Evolutionary conservation across 768 basidiomycete species (phyloP), one percentile per base, ranked within the genome.

Genomic region (Lactarius trivialis): DNA sequence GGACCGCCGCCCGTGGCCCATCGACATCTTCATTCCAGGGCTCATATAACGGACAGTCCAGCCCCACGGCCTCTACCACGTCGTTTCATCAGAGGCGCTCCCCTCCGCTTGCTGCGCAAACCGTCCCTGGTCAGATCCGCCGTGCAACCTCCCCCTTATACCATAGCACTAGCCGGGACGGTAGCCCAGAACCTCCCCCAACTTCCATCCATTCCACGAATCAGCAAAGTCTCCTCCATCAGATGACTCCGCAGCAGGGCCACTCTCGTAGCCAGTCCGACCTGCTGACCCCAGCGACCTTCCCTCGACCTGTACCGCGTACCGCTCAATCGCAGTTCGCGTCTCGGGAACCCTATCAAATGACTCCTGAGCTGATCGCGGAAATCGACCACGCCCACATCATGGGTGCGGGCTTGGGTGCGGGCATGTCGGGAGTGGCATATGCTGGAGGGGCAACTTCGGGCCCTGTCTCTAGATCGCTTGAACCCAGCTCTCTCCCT

Each of bases 71-170:
- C 7, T 65, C 66, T 26, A 56, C 58, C 6, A 56, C 65, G 6
- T 67, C 67, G 14, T 67, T 67, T 58, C 60, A 67, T 34, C 61
- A 62, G 56, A 60, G 61, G 45, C 64, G 60, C 14, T 51, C 67
- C 11, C 64, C 67, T 51, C 67, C 67, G 17, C 54, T 65, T 30
- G 56, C 60, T 15, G 56, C 66, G 28, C 66, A 67, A 55, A 65
- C 66, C 9, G 48, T 58, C 54, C 37, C 64, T 7, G 56, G 60
- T 39, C 54, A 65, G 48, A 59, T 65, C 53, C 66, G 66, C 32
- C 65, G 59, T 24, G 64, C 57, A n/a, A 58, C 64, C 24, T 67
- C 66, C 30, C 66, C 66, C 26, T 56, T 61, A 19, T 65, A 60
- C 24, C 57, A 21, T 37, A 65, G 54, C 49, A 59, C 64, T 30